Evolutionary conservation across 2,329 filamentous ascomycete species (phyloP), one percentile per base, ranked within the genome.

Genomic region (Lanzia echinophila): DNA sequence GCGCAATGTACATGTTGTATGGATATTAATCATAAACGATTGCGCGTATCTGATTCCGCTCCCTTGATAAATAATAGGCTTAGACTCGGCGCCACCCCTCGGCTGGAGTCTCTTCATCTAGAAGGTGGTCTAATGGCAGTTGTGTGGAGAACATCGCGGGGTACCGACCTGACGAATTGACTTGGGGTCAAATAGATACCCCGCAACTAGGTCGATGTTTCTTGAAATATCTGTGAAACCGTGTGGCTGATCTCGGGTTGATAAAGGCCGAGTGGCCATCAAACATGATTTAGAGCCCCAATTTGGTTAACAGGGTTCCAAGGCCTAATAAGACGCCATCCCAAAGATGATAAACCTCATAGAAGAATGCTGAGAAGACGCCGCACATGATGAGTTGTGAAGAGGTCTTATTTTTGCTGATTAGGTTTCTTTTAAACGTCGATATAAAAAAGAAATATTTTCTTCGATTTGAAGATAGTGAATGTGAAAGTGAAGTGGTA

Each of bases 281-380:
- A 15, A 17, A 13, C 10, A 47, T 48, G 24, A 4, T 8, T 28
- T 33, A 53, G 8, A 47, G 20, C 8, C 50, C 50, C 2, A 47
- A 34, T n/a, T 34, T 38, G 12, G 38, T 31, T 32, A 62, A 36
- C 5, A 56, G 17, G 38, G 47, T 50, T 39, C 61, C 62, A 10
- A 63, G 36, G 20, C 57, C 52, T 8, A 55, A 44, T 2, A 63
- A 42, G 17, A 64, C 48, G 36, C 34, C 48, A 36, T 63, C 61
- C 61, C 61, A 64, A n/a, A 64, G 54, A 8, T 63, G 61, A 45
- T 60, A 62, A 12, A 48, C 49, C 53, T 63, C 61, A 41, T 48
- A 54, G 53, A 59, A 62, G 38, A 64, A 59, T 13, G 57, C 48
- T 12, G 55, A 49, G 38, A 63, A 56, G 20, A 64, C 22, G 39